phyloP scores from a whole-genome alignment of 2,329 filamentous ascomycete genomes.

The Hymenotorrendiella dingleyae region DNA sequence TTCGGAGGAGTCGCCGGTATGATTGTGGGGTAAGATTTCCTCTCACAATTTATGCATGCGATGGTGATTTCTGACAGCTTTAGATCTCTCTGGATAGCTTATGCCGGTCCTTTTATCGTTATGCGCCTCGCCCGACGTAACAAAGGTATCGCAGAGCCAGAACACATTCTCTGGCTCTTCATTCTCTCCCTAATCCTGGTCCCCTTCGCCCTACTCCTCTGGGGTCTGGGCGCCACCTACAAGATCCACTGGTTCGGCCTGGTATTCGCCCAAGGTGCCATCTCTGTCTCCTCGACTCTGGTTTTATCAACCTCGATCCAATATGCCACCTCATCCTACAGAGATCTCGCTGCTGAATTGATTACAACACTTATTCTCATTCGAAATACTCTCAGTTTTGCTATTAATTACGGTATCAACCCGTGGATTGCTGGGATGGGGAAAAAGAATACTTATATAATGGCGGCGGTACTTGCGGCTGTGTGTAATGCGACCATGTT shows the following conservation, averaged over 20 bases:
- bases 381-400: slow-evolving; percentile 43
- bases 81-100: slow-evolving; percentile 15
- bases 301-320: slow-evolving; percentile 39
- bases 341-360: slow-evolving; percentile 40
- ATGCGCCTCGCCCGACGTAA: slow-evolving; percentile 35
- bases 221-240: slow-evolving; percentile 43
- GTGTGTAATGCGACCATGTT: slow-evolving; percentile 19
- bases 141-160: slow-evolving; percentile 31
- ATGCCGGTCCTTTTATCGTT: slow-evolving; percentile 14
- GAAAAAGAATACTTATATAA: slow-evolving; percentile 37
- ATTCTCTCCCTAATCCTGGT: slow-evolving; percentile 34
- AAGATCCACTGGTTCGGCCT: slow-evolving; percentile 39
- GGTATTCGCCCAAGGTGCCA: slow-evolving; percentile 41
- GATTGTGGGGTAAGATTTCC: slow-evolving; percentile 19
- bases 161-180: slow-evolving; percentile 29
- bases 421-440: slow-evolving; percentile 38
- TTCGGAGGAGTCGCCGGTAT: slow-evolving; percentile 26
- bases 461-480: slow-evolving; percentile 30
- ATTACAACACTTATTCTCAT: slow-evolving; percentile 42
- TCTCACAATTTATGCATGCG: not conserved
- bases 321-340: slow-evolving; percentile 42
- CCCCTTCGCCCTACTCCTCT: slow-evolving; percentile 39
- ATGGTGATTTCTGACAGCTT: too few relatives aligned
- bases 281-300: slow-evolving; percentile 29
- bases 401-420: slow-evolving; percentile 44